Evolutionary conservation across 1,284 basidiomycete genomes (phyloP).

Genomic region (Porodaedalea pini): DNA sequence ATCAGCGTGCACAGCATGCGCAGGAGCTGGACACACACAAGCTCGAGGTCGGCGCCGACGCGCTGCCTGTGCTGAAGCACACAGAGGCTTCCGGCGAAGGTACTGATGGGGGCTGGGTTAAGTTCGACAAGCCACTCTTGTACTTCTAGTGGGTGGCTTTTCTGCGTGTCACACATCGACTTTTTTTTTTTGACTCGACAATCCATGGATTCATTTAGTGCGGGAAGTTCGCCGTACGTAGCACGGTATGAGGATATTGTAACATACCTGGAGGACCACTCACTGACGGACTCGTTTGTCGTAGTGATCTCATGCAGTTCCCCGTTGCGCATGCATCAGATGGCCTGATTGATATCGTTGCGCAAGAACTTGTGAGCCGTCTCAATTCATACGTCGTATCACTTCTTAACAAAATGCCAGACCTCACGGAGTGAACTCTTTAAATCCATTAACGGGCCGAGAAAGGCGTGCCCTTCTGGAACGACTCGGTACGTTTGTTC

Average conservation of each 20-base stretch:
- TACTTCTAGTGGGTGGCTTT: constrained; percentile 62
- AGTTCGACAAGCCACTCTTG: constrained; percentile 64
- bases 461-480: constrained; percentile 67
- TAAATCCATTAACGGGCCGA: constrained; percentile 64
- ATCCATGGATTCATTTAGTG: constrained; percentile 28
- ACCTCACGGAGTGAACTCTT: constrained; percentile 56
- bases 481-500: constrained; percentile 47
- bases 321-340: constrained; percentile 78
- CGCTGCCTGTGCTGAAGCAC: constrained; percentile 43
- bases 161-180: not conserved
- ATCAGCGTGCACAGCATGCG: not conserved
- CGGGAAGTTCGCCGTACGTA: constrained; percentile 44
- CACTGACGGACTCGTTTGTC: not conserved
- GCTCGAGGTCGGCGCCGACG: constrained; percentile 19
- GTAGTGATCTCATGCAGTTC: constrained; percentile 81
- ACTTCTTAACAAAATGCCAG: constrained; percentile 31
- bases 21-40: constrained; percentile 13
- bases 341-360: constrained; percentile 76
- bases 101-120: constrained; percentile 63
- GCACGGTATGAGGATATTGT: constrained; percentile 24
- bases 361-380: constrained; percentile 59
- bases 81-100: constrained; percentile 24
- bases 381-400: not conserved
- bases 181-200: constrained; percentile 16
- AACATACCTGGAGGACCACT: too few species aligned